Base-by-base conservation (phyloP, 2,329 filamentous ascomycete species). In the Ophioceras dolichostomum region DNA sequence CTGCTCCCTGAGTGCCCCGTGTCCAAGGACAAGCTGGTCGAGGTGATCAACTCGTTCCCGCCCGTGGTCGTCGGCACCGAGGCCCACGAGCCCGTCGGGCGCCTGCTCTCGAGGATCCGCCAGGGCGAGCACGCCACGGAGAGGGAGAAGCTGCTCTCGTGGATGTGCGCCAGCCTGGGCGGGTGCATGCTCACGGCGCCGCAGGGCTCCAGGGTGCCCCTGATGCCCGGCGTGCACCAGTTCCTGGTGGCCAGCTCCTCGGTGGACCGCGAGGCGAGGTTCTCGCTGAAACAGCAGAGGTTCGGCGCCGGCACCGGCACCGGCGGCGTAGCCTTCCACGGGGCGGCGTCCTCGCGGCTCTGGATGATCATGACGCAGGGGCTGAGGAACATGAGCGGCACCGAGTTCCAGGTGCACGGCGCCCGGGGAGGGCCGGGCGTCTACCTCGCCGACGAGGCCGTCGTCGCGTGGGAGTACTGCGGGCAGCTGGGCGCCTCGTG, bases 301-400 rank as follows among this genome's bases (percentile, higher is more conserved):
- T 14, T 34, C 26, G 17, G 4, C 31, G 22, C 3, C 10, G n/a
- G 30, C 19, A 18, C 20, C n/a, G 18, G 24, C 19, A 17, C 31
- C 3, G 39, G 42, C 34, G 34, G 34, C 13, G 42, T 47, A 17
- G 45, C 42, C 3, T 50, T 50, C 36, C 42, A 48, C 38, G 46
- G 43, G 13, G 41, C 46, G 17, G 27, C 34, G 14, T 28, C 39
- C 3, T 13, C 35, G 5, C 41, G 39, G 16, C 29, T 51, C 37
- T 51, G 45, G 45, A 37, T 43, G 17, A 39, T 47, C 4, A 37
- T 49, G 24, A 47, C 46, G 5, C 43, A 47, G 19, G 48, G 47
- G 12, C 40, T 47, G 14, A 38, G 37, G 28, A 42, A 39, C 35
- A 45, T 44, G 43, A 43, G 39, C 29, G 22, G 39, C 36, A 44